phyloP scores from a whole-genome alignment of 2,329 filamentous ascomycete species.

The Scortechinia acanthostroma region DNA sequence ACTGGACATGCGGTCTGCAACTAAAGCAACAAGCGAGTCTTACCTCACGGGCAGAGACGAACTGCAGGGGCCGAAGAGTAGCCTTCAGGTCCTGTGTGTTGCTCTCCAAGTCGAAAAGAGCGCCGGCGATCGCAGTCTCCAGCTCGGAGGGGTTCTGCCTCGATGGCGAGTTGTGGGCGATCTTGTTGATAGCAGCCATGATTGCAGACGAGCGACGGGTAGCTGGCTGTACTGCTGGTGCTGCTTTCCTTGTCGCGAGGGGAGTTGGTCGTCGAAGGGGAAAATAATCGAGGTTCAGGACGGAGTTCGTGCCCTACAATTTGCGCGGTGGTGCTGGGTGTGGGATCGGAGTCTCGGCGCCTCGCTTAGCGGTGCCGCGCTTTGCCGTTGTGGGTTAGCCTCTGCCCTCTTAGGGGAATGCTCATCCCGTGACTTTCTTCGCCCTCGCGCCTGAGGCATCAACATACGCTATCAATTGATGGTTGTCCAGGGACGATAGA shows the following conservation, averaged over 20 bases:
- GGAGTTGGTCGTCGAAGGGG: background rate
- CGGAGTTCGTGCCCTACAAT: too few species aligned
- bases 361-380: background rate
- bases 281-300: background rate
- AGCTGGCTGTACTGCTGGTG: background rate
- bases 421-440: background rate
- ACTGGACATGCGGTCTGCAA: too few species aligned
- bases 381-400: background rate
- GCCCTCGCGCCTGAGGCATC: constrained; percentile 1
- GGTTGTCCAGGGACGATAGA: too few species aligned
- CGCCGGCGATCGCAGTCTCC: constrained; percentile 91
- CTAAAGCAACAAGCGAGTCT: constrained; percentile 49
- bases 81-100: constrained; percentile 97
- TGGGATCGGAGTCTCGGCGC: constrained; percentile 1
- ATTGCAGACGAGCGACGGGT: constrained; percentile 44
- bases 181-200: constrained; percentile 85
- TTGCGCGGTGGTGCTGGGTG: background rate
- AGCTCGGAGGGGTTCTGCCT: constrained; percentile 94
- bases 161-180: constrained; percentile 93
- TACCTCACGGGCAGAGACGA: constrained; percentile 98
- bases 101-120: constrained; percentile 97
- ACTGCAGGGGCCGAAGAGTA: constrained; percentile 93
- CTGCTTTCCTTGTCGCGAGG: background rate
- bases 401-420: background rate
- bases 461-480: too few species aligned